phyloP scores from a whole-genome alignment of 2,329 filamentous ascomycete genomes.

The Penicillium sp. region DNA sequence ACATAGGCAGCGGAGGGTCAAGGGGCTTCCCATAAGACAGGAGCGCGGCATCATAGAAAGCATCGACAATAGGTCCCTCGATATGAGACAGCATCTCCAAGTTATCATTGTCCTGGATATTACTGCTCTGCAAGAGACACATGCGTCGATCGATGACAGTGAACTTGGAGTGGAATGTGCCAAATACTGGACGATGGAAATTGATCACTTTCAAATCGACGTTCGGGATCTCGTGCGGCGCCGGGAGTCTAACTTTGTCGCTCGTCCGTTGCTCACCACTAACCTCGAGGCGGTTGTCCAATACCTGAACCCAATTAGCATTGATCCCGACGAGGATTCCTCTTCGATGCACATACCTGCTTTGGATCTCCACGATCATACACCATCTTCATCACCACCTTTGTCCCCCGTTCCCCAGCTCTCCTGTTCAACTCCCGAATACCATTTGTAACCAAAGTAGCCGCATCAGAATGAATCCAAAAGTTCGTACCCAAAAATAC shows the following conservation, averaged over 20 bases:
- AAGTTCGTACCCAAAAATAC: slow-evolving; percentile 75
- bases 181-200: slow-evolving; percentile 67
- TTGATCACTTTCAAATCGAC: slow-evolving; percentile 73
- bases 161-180: slow-evolving; percentile 77
- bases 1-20: slow-evolving; percentile 59
- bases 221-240: slow-evolving; percentile 66
- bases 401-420: slow-evolving; percentile 57
- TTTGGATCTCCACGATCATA: slow-evolving; percentile 70
- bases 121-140: slow-evolving; percentile 75
- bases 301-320: slow-evolving; percentile 33
- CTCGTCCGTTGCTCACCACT: slow-evolving; percentile 59
- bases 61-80: slow-evolving; percentile 74
- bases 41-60: slow-evolving; percentile 71
- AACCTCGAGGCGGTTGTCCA: slow-evolving; percentile 66
- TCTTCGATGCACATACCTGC: slow-evolving; percentile 45
- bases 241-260: slow-evolving; percentile 61
- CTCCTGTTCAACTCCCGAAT: slow-evolving; percentile 68
- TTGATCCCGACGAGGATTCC: no score
- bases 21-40: slow-evolving; percentile 69
- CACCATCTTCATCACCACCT: slow-evolving; percentile 69
- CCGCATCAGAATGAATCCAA: slow-evolving; percentile 70
- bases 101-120: slow-evolving; percentile 75
- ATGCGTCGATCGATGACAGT: slow-evolving; percentile 72
- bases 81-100: slow-evolving; percentile 77
- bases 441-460: slow-evolving; percentile 66